Percentiles rank a stretch among this genome's conserved stretches.
Conservation (phyloP, 2,329 filamentous ascomycete species). For the Plenodomus tracheiphilus region DNA sequence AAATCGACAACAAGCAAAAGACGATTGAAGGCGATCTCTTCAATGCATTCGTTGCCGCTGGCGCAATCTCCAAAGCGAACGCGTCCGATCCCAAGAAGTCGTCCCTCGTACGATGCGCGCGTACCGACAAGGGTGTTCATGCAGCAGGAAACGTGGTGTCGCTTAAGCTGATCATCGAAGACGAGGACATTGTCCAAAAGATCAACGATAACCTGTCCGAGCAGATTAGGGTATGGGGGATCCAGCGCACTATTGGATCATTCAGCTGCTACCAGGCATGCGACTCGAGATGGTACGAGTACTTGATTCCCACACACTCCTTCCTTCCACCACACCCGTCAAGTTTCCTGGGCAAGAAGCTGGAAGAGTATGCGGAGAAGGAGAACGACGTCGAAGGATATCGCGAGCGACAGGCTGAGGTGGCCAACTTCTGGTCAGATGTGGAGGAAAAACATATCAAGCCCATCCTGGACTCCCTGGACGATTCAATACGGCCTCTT, state of each 20-base stretch:
- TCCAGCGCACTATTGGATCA: constrained; percentile 82
- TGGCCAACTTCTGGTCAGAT: constrained; percentile 78
- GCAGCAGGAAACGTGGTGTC: constrained; percentile 95
- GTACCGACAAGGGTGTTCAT: constrained; percentile 97
- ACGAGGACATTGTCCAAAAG: constrained; percentile 81
- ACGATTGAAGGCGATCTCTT: constrained; percentile 98
- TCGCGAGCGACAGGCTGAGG: constrained; percentile 71
- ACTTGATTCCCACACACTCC: constrained; percentile 90
- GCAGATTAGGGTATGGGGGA: constrained; percentile 95
- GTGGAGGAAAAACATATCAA: constrained; percentile 81
- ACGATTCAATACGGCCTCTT: constrained; percentile 64
- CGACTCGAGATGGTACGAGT: constrained; percentile 96
- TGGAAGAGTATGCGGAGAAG: constrained; percentile 77
- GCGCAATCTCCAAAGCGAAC: constrained; percentile 95
- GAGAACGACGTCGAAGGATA: constrained; percentile 72
- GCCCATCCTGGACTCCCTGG: constrained; percentile 63
- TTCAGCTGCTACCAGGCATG: constrained; percentile 96
- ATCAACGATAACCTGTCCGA: constrained; percentile 84
- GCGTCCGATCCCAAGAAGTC: constrained; percentile 97
- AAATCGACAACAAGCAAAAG: constrained; percentile 76
- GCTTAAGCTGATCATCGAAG: constrained; percentile 93
- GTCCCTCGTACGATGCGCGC: constrained; percentile 86
- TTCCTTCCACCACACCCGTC: constrained; percentile 90
- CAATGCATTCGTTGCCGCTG: constrained; percentile 83
- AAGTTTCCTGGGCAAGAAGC: constrained; percentile 79